phyloP scores from a whole-genome alignment of 202 grass and related monocot species.

The Carex sylvatica region DNA sequence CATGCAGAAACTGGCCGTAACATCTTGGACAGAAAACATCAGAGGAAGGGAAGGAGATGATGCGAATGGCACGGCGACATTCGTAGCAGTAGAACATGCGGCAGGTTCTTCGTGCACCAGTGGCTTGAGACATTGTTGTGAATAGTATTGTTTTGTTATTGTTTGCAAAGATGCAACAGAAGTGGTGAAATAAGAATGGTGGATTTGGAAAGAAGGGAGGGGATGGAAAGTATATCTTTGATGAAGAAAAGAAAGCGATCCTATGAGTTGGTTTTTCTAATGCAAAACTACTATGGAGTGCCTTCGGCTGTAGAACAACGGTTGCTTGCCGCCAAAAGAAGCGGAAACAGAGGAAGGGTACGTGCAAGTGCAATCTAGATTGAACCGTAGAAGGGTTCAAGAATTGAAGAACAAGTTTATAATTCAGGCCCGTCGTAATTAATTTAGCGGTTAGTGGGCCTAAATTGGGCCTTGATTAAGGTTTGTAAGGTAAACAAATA shows the following conservation, averaged over 20 bases:
- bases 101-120: slow-evolving; percentile 48
- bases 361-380: background rate
- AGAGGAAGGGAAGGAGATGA: slow-evolving; percentile 66
- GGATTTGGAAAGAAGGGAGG: slow-evolving; percentile 26
- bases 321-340: slow-evolving; percentile 67
- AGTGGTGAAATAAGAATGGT: background rate
- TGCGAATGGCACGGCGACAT: slow-evolving; percentile 76
- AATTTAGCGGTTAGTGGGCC: background rate
- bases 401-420: background rate
- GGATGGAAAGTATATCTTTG: slow-evolving; percentile 86
- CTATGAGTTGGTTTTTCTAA: slow-evolving; percentile 25
- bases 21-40: slow-evolving; percentile 92
- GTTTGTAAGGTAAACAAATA: too few relatives aligned
- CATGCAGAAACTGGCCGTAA: slow-evolving; percentile 83
- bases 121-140: slow-evolving; percentile 13
- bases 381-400: slow-evolving; percentile 17
- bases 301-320: slow-evolving; percentile 46
- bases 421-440: background rate
- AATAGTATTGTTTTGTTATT: background rate
- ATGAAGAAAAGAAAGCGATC: slow-evolving; percentile 66
- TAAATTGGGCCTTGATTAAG: background rate
- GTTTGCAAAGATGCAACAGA: background rate
- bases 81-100: slow-evolving; percentile 88
- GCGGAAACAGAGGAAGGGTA: background rate
- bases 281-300: slow-evolving; percentile 28